A percentile compares a stretch with the other conserved stretches of the same genome.
Evolutionary conservation across 495 filamentous ascomycete species (phyloP).

Genomic region (Patellaria atrata): DNA sequence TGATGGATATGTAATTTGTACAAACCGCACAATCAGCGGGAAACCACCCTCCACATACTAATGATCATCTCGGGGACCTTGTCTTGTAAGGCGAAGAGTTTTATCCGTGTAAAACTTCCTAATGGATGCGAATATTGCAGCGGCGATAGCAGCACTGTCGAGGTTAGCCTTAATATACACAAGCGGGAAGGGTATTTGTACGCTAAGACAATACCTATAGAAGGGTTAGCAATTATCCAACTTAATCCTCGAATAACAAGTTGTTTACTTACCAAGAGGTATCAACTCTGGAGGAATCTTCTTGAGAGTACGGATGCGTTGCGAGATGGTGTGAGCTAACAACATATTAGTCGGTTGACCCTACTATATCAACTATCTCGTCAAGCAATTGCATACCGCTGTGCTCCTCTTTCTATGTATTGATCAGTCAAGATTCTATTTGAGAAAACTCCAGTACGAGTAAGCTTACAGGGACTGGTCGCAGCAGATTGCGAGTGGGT

Average conservation of each 20-base stretch:
- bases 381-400: constrained; percentile 26
- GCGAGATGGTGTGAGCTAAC: constrained; percentile 90
- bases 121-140: constrained; percentile 63
- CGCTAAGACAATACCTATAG: constrained; percentile 70
- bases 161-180: constrained; percentile 21
- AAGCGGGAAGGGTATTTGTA: constrained; percentile 28
- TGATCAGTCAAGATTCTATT: constrained; percentile 12
- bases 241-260: constrained; percentile 1
- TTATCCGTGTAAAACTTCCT: constrained; percentile 81
- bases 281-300: constrained; percentile 87
- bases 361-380: background rate
- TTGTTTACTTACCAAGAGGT: constrained; percentile 62
- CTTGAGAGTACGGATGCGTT: constrained; percentile 76
- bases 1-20: constrained; percentile 13
- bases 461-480: constrained; percentile 64
- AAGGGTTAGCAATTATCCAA: constrained; percentile 5
- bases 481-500: constrained; percentile 50
- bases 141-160: constrained; percentile 47
- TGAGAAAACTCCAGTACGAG: constrained; percentile 7
- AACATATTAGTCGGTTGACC: constrained; percentile 5
- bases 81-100: constrained; percentile 58
- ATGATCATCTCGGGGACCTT: too few relatives aligned
- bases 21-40: constrained; percentile 5
- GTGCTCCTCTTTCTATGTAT: constrained; percentile 30
- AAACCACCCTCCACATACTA: background rate